A percentile compares a stretch with the other conserved stretches of the same genome.
phyloP scores from a whole-genome alignment of 768 basidiomycete genomes.

The Xerocomus brunneocitrinus region DNA sequence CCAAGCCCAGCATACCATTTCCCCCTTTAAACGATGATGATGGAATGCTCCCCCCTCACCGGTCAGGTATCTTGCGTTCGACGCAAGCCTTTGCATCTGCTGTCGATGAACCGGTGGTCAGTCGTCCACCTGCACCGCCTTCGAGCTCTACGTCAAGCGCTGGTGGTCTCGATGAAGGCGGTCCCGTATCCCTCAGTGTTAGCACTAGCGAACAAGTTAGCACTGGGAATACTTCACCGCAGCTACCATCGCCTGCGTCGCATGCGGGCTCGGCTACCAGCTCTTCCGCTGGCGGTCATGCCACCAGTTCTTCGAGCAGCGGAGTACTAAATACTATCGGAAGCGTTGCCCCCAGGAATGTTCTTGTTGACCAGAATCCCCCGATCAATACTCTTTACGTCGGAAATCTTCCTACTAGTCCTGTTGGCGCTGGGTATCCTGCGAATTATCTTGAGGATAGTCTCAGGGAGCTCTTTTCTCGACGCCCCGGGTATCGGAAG shows the following conservation, averaged over 20 bases:
- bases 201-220: conserved; percentile 40
- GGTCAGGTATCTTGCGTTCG: conserved; percentile 26
- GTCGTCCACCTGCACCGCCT: conserved; percentile 32
- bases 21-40: conserved; percentile 27
- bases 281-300: conserved; percentile 29
- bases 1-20: conserved; percentile 21
- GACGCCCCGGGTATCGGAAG: conserved; percentile 81
- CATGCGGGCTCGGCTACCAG: conserved; percentile 49
- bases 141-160: conserved; percentile 41
- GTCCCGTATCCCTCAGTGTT: conserved; percentile 36
- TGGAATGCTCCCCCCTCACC: conserved; percentile 32
- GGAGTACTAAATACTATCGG: conserved; percentile 21
- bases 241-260: conserved; percentile 72
- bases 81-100: conserved; percentile 20
- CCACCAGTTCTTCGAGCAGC: conserved; percentile 28
- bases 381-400: conserved; percentile 99
- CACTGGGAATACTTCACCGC: conserved; percentile 50
- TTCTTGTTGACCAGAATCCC: conserved; percentile 83
- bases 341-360: conserved; percentile 32
- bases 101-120: conserved; percentile 23
- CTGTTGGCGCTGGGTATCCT: conserved; percentile 65
- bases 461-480: conserved; percentile 75
- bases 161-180: conserved; percentile 37
- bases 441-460: conserved; percentile 84
- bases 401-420: conserved; percentile 89